Evolutionary conservation across 2,329 filamentous ascomycete genomes (phyloP), one percentile per base, ranked within the genome.

Genomic region (Aspergillus jensenii): DNA sequence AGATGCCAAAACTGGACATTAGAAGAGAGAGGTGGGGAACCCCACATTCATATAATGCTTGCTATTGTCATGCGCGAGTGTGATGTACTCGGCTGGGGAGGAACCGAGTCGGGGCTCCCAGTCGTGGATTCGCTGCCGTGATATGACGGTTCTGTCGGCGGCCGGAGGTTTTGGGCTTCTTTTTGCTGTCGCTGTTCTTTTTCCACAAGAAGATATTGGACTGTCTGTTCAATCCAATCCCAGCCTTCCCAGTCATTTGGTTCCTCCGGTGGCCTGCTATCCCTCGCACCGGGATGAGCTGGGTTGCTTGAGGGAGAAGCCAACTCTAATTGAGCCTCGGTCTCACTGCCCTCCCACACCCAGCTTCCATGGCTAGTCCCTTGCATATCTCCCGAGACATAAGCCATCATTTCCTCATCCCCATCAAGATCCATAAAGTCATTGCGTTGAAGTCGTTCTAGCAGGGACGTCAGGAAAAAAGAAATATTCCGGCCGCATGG

Each of bases 381-480:
- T 74, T 98, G 93, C 67, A 96, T 81, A 74, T 98, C 95, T 0
- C 88, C 90, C 31, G 90, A 93, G 1, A 90, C 86, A 67, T 96
- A 96, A 0, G 88, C 90, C 27, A 98, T 78, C 65, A 98, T 83
- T 71, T 97, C 93, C 70, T 98, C 93, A 67, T 99, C 93, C 3
- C 81, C 80, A 46, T 86, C 83, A 2, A 84, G 68, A 31, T 72
- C 72, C 3, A 67, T 68, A 0, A 71, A 64, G 2, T 74, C 73
- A 15, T 76, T 75, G 23, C 73, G 78, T 11, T 79, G 80, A 17
- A 82, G 65, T 39, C 83, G 83, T 35, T 85, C 83, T 1, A 86
- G 77, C 3, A 98, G 74, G 6, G 81, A 79, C 4, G 86, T 85
- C 6, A 93, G 75, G 71, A 98, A 97, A 72, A 96, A 96, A 0